Conservation (phyloP, 345 rosid species). For the Iberis pinnata region DNA sequence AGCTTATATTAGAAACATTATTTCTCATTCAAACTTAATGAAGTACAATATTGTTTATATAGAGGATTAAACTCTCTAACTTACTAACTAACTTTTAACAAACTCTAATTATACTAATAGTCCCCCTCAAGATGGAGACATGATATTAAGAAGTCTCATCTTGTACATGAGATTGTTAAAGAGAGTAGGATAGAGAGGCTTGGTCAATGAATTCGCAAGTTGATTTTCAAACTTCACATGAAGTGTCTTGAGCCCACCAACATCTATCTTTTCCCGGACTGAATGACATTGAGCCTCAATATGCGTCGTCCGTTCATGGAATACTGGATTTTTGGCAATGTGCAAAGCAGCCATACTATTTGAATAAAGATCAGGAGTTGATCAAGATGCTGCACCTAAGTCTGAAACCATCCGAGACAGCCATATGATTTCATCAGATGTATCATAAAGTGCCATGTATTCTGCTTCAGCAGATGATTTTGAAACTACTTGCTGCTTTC, state of each 20-base stretch:
- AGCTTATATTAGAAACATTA: too few species aligned
- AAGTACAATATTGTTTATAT: too few species aligned
- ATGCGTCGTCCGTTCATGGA: not conserved
- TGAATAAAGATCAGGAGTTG: not conserved
- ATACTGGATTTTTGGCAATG: not conserved
- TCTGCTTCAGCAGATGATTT: not conserved
- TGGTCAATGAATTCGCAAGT: not conserved
- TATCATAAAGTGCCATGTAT: not conserved
- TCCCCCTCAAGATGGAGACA: conserved; percentile 1
- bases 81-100: not conserved
- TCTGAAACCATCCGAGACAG: not conserved
- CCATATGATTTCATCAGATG: not conserved
- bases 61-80: too few species aligned
- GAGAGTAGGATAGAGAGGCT: too few species aligned
- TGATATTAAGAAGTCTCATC: not conserved
- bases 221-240: not conserved
- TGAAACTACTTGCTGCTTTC: not conserved
- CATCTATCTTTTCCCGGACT: not conserved
- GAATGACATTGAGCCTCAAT: not conserved
- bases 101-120: not conserved
- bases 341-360: not conserved
- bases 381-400: not conserved
- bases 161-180: not conserved
- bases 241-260: not conserved
- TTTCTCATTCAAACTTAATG: too few species aligned